Conservation (phyloP, 2,329 filamentous ascomycete genomes). For the Venturia effusa region DNA sequence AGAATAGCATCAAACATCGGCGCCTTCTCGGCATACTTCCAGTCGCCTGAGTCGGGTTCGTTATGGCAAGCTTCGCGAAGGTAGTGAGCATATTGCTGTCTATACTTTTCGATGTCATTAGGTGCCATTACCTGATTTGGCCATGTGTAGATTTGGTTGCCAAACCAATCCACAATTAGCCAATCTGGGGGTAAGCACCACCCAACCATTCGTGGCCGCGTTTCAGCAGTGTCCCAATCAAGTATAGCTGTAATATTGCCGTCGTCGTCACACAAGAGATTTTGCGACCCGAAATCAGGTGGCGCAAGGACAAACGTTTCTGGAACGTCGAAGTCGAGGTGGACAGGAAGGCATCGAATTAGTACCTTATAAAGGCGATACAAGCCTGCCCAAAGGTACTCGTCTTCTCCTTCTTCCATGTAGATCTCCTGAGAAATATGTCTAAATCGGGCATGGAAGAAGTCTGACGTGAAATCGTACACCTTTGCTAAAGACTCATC, state of each 20-base stretch:
- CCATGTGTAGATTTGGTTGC: not conserved
- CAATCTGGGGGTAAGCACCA: not conserved
- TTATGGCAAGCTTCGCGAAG: not conserved
- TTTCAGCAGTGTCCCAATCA: slow-evolving; percentile 11
- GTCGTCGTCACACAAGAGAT: not conserved
- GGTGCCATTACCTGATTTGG: not conserved
- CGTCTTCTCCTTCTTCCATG: not conserved
- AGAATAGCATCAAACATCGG: not conserved
- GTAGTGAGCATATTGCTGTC: not conserved
- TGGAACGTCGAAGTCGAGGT: not conserved
- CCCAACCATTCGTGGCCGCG: not conserved
- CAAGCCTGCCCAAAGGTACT: not conserved
- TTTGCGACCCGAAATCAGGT: not conserved
- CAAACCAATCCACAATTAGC: not conserved
- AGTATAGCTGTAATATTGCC: slow-evolving; percentile 9
- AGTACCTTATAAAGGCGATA: not conserved
- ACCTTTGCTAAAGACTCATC: not conserved
- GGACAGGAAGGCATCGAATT: not conserved
- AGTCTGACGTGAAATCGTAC: not conserved
- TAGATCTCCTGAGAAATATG: not conserved
- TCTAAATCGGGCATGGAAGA: not conserved
- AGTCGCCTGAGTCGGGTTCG: not conserved
- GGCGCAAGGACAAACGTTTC: not conserved
- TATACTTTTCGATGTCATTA: not conserved
- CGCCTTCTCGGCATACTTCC: not conserved